Base-by-base conservation (phyloP, 176 grass and related monocot species). In the Poa pratensis region DNA sequence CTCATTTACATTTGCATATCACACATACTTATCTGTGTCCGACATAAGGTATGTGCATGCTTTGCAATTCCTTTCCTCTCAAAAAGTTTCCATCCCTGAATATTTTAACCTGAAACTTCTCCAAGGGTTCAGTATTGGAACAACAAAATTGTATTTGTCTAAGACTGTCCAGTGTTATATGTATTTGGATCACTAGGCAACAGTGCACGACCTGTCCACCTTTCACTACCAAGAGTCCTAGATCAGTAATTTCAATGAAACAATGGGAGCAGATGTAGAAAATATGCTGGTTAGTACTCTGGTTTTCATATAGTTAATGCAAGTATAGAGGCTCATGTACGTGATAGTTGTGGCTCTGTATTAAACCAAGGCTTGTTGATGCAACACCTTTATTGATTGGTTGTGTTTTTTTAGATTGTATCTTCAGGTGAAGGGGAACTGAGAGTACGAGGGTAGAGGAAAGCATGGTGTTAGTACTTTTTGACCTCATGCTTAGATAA, bases 1-100 rank as follows among this genome's bases (percentile, higher is more conserved):
- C 45, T 93, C 95, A 51, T 97, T 93, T 89, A 90, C 90, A 16
- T 97, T 95, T 85, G 95, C 95, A 32, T 97, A 95, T 64, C 93
- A 90, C 65, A 92, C 95, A 16, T 95, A 88, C 85, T 95, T 97
- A 66, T 91, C 82, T 17, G 89, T 97, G 32, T 95, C 95, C 52
- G 95, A 97, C 78, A 90, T 87, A 72, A 86, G 84, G 75, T 87
- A 32, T 34, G 55, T 20, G 58, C 27, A 49, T 66, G 39, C 14
- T 67, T 43, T 76, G 22, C 40, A 13, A 63, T 78, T 80, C 57
- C 26, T 80, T 80, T 83, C 17, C 61, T 64, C 85, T 71, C 49
- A 51, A 9, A 82, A 15, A 11, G 48, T 22, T 71, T 30, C 0
- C 4, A 61, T 78, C 27, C 17, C 26, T 5, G 35, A 9, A 69